phyloP scores from a whole-genome alignment of 768 basidiomycete genomes.

The Lactarius sanguifluus region DNA sequence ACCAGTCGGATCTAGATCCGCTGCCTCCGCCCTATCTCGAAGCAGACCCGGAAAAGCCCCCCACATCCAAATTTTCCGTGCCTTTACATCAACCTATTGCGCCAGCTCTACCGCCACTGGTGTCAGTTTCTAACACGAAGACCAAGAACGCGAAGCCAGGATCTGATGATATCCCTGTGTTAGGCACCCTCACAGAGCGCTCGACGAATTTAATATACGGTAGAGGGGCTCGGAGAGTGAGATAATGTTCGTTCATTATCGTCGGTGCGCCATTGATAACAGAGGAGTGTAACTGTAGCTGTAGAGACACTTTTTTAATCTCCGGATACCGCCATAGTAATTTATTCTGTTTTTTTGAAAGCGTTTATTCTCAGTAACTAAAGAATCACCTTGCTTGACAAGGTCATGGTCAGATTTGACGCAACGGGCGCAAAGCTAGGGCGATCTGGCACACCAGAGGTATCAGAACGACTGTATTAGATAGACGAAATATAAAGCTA shows the following conservation, averaged over 20 bases:
- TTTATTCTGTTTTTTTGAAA: conserved; percentile 1
- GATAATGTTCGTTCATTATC: conserved; percentile 11
- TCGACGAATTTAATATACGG: conserved; percentile 37
- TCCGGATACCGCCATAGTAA: neutral
- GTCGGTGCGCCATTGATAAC: neutral
- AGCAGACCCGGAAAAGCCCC: conserved; percentile 6
- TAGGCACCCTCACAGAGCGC: conserved; percentile 38
- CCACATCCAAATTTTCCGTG: conserved; percentile 6
- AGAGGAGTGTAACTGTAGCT: neutral
- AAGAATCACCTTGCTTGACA: too few species aligned
- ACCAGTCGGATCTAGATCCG: conserved; percentile 14
- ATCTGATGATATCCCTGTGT: conserved; percentile 14
- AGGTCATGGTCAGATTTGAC: too few species aligned
- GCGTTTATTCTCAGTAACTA: too few species aligned
- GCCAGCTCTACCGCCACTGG: conserved; percentile 26
- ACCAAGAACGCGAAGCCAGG: conserved; percentile 31
- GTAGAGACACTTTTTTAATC: neutral
- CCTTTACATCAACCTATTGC: conserved; percentile 11
- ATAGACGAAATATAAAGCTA: too few species aligned
- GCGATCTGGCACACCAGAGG: too few species aligned
- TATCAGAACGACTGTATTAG: too few species aligned
- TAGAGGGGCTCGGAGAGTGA: conserved; percentile 27
- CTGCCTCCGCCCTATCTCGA: conserved; percentile 23
- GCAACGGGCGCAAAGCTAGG: too few species aligned
- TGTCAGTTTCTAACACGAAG: conserved; percentile 27